phyloP scores from a whole-genome alignment of 495 filamentous ascomycete species.

The Lasiosphaeria ovina region DNA sequence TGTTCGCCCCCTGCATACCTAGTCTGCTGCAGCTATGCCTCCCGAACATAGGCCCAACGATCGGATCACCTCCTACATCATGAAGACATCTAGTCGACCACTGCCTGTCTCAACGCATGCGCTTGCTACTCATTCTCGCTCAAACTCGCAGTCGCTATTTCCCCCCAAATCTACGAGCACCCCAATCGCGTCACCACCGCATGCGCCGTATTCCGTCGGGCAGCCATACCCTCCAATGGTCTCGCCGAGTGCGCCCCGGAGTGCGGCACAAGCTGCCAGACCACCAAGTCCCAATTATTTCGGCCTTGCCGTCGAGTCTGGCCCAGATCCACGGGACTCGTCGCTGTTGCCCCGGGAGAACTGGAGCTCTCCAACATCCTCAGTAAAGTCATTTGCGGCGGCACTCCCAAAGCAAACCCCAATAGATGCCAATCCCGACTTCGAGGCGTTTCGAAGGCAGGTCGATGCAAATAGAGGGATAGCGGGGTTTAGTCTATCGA shows the following conservation, averaged over 20 bases:
- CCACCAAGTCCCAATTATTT: slow-evolving; percentile 80
- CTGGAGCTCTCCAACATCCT: slow-evolving; percentile 69
- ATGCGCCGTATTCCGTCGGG: slow-evolving; percentile 43
- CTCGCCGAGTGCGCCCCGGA: slow-evolving; percentile 34
- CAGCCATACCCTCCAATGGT: slow-evolving; percentile 41
- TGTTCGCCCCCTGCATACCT: neutral
- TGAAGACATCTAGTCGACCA: slow-evolving; percentile 48
- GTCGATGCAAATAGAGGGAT: slow-evolving; percentile 57
- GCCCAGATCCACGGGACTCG: slow-evolving; percentile 58
- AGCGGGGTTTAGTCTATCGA: slow-evolving; percentile 50
- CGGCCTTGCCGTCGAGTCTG: slow-evolving; percentile 63
- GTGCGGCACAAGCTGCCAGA: slow-evolving; percentile 33
- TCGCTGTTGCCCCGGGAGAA: slow-evolving; percentile 59
- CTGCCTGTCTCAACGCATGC: slow-evolving; percentile 35
- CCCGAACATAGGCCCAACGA: slow-evolving; percentile 32
- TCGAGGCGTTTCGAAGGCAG: slow-evolving; percentile 71
- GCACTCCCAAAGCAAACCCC: slow-evolving; percentile 67
- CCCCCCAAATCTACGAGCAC: slow-evolving; percentile 36
- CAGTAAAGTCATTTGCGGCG: slow-evolving; percentile 64
- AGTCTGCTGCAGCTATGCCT: slow-evolving; percentile 11
- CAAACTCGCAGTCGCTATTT: slow-evolving; percentile 40
- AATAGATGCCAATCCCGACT: slow-evolving; percentile 70
- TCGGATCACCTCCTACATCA: slow-evolving; percentile 40
- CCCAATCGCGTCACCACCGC: slow-evolving; percentile 44
- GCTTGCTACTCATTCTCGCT: slow-evolving; percentile 37